These are phyloP conservation scores for Capsicum baccatum DNA, from an alignment of 257 asterid genomes.

Conservation along the genomic window DNA sequence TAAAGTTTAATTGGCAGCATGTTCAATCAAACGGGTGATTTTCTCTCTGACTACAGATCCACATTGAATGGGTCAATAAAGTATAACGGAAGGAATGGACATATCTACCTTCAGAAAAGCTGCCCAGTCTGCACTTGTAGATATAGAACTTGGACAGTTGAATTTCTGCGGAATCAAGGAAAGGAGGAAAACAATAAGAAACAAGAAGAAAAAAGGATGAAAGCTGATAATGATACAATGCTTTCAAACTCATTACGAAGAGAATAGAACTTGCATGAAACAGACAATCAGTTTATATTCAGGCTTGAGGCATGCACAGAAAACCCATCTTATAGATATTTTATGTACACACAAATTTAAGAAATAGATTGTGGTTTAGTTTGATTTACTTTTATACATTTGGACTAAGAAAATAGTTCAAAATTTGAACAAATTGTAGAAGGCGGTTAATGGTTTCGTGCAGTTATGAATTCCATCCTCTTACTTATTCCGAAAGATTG, in stretches of 20 bases:
- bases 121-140: conserved; percentile 84
- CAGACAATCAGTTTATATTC: conserved; percentile 15
- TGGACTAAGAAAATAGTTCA: conserved; percentile 11
- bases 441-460: not conserved
- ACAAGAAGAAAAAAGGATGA: conserved; percentile 13
- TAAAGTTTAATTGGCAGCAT: too few relatives aligned
- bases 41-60: too few relatives aligned
- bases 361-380: not conserved
- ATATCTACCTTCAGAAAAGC: conserved; percentile 84
- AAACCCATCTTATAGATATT: not conserved
- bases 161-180: conserved; percentile 60
- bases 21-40: not conserved
- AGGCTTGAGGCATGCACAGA: not conserved
- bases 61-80: conserved; percentile 18
- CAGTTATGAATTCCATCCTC: not conserved
- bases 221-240: not conserved
- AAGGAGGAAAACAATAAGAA: not conserved
- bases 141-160: conserved; percentile 87
- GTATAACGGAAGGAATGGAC: conserved; percentile 23
- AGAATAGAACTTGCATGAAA: conserved; percentile 17
- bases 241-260: not conserved
- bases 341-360: conserved; percentile 15
- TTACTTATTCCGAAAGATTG: not conserved
- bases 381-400: conserved; percentile 16
- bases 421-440: conserved; percentile 13